Conservation (phyloP, 306 rosid genomes). For the Quercus robur region DNA sequence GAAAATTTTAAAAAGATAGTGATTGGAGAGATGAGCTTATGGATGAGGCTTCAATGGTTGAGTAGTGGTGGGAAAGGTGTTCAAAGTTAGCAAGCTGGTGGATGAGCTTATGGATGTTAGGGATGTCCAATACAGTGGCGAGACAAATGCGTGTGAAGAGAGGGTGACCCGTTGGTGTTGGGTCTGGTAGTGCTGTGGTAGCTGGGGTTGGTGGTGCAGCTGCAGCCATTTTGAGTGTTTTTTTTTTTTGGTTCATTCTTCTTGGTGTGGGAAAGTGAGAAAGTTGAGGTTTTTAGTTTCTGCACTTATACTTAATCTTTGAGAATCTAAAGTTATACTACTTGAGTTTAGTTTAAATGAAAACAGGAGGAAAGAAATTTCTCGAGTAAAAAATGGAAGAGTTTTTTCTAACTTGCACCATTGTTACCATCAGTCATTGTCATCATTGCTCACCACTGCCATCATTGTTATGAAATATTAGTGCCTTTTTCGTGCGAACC, state of each 20-base stretch:
- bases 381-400: too few species aligned
- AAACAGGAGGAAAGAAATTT: too few species aligned
- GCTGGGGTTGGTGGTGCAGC: conserved; percentile 74
- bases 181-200: conserved; percentile 14
- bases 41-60: conserved; percentile 54
- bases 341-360: too few species aligned
- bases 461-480: too few species aligned
- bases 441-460: too few species aligned
- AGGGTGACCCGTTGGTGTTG: conserved; percentile 43
- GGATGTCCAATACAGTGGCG: conserved; percentile 53
- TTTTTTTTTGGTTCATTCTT: not conserved
- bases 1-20: too few species aligned
- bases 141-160: conserved; percentile 71
- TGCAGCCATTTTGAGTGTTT: conserved; percentile 41
- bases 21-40: too few species aligned
- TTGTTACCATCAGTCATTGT: too few species aligned
- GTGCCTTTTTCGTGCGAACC: too few species aligned
- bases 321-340: too few species aligned
- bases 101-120: conserved; percentile 77
- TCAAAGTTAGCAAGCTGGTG: conserved; percentile 83
- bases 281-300: not conserved
- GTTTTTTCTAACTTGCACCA: too few species aligned
- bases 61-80: conserved; percentile 51
- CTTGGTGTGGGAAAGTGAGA: not conserved
- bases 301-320: not conserved